A percentile compares a stretch with the other conserved stretches of the same genome.
phyloP scores from a whole-genome alignment of 176 grass and related monocot genomes.

The Avena eriantha region DNA sequence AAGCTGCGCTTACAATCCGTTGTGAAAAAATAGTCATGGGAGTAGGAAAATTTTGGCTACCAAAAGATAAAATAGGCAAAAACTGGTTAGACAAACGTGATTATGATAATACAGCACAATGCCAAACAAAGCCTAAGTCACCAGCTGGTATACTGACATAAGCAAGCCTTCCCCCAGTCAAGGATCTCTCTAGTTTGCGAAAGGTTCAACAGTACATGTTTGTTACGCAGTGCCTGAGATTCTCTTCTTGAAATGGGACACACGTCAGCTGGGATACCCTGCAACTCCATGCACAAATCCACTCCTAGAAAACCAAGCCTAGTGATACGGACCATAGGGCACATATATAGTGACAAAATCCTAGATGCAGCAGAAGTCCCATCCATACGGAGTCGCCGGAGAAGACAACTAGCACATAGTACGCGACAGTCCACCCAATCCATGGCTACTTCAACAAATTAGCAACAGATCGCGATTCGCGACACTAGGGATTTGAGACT shows the following conservation, averaged over 20 bases:
- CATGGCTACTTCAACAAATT: neutral
- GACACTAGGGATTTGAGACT: conserved; percentile 31
- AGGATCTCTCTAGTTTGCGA: conserved; percentile 8
- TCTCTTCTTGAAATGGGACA: conserved; percentile 31
- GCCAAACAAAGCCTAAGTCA: neutral
- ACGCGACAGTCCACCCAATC: conserved; percentile 27
- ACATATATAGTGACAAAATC: conserved; percentile 36
- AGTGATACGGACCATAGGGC: conserved; percentile 34
- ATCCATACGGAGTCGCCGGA: conserved; percentile 23
- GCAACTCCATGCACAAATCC: conserved; percentile 31
- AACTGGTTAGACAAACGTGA: neutral
- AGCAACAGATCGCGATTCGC: conserved; percentile 23
- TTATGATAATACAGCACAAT: conserved; percentile 1
- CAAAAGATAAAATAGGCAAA: neutral
- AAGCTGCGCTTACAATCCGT: neutral
- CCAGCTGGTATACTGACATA: conserved; percentile 2
- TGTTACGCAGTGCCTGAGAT: conserved; percentile 45
- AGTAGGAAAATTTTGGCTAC: neutral
- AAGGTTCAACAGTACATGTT: conserved; percentile 31
- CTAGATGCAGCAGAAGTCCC: conserved; percentile 39
- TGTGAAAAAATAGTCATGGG: neutral
- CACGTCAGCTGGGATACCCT: conserved; percentile 27
- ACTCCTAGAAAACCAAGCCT: conserved; percentile 27
- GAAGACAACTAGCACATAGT: conserved; percentile 21
- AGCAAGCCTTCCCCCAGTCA: conserved; percentile 20